Conservation (phyloP, 441 rosid species). For the Corymbia calophylla region DNA sequence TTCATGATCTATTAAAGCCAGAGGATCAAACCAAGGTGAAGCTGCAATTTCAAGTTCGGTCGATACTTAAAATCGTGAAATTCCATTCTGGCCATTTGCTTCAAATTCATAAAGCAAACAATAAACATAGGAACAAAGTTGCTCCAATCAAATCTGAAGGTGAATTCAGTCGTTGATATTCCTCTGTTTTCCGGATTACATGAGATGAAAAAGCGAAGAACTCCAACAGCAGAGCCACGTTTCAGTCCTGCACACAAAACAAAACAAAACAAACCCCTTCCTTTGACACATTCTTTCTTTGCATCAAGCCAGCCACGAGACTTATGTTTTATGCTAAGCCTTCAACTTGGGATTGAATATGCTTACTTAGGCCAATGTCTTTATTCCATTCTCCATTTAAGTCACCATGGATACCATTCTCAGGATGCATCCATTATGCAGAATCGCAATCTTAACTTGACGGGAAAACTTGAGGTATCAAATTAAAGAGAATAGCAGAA, state of each 20-base stretch:
- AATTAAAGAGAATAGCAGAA: background rate
- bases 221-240: background rate
- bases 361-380: slow-evolving; percentile 16
- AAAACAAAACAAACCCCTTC: background rate
- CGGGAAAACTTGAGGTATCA: slow-evolving; percentile 14
- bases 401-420: slow-evolving; percentile 5
- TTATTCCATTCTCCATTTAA: slow-evolving; percentile 13
- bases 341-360: slow-evolving; percentile 15
- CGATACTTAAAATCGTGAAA: background rate
- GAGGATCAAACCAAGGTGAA: background rate
- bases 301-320: background rate
- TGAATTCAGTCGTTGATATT: background rate
- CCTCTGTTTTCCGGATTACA: background rate
- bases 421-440: background rate
- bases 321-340: background rate
- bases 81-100: background rate
- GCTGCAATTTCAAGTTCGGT: background rate
- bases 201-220: background rate
- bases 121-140: background rate
- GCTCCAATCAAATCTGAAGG: background rate
- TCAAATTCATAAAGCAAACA: background rate
- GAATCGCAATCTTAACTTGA: slow-evolving; percentile 12
- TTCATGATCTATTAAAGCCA: background rate
- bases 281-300: background rate
- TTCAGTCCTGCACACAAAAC: background rate